Evolutionary conservation across 208 protist species (phyloP).

Genomic region (Histomonas meleagridis): DNA sequence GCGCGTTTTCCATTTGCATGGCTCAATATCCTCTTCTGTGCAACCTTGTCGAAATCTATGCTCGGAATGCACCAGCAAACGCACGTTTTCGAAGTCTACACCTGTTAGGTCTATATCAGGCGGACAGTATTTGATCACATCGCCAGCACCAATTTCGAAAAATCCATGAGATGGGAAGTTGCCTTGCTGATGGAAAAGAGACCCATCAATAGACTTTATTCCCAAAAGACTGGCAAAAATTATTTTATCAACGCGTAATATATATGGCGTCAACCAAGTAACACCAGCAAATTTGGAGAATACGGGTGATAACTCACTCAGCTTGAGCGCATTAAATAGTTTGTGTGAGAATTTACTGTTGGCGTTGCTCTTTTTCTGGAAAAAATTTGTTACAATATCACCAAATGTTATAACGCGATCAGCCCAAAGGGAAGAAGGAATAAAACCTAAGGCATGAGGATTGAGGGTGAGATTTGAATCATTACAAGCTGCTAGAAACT

Average conservation of each 20-base stretch:
- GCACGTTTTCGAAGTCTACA: not conserved
- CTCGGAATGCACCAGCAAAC: not conserved
- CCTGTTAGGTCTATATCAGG: not conserved
- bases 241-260: not conserved
- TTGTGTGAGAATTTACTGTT: conserved; percentile 13
- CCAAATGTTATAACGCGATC: not conserved
- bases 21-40: not conserved
- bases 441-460: not conserved
- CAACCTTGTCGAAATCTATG: not conserved
- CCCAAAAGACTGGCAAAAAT: not conserved
- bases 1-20: not conserved
- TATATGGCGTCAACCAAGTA: not conserved
- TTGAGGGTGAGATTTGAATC: not conserved
- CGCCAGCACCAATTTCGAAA: not conserved
- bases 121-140: not conserved
- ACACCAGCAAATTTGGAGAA: not conserved
- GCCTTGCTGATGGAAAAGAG: conserved; percentile 1
- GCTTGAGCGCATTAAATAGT: not conserved
- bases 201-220: conserved; percentile 27
- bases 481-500: not conserved
- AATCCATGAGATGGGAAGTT: conserved; percentile 31
- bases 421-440: not conserved
- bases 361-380: conserved; percentile 1
- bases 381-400: not conserved
- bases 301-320: not conserved